Conservation (phyloP, 2,329 filamentous ascomycete genomes). For the Penicillium sp. region DNA sequence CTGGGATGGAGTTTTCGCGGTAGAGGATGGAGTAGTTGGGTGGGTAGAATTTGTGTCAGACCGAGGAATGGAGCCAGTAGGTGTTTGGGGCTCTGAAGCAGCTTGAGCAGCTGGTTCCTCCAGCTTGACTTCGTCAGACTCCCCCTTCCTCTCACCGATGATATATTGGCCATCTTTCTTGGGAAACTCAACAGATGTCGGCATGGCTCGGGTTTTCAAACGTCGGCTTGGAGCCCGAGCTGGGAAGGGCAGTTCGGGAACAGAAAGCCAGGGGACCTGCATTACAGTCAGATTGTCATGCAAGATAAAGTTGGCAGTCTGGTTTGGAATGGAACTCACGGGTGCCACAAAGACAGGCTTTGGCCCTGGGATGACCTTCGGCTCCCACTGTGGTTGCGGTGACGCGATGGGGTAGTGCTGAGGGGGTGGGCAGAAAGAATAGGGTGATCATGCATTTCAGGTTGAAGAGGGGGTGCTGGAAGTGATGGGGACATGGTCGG, state of each 20-base stretch:
- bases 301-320: neutral
- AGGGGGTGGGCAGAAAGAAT: conserved; percentile 20
- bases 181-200: conserved; percentile 48
- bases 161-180: conserved; percentile 36
- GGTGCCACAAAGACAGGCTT: conserved; percentile 46
- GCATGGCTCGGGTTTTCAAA: conserved; percentile 37
- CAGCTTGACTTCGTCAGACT: conserved; percentile 17
- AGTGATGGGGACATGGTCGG: conserved; percentile 35
- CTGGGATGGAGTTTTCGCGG: conserved; percentile 32
- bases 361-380: conserved; percentile 21
- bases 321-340: conserved; percentile 30
- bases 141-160: conserved; percentile 16
- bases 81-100: conserved; percentile 50
- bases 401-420: conserved; percentile 35
- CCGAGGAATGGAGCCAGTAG: conserved; percentile 54
- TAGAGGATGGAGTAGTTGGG: conserved; percentile 53
- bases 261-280: conserved; percentile 58
- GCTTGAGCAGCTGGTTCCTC: conserved; percentile 18
- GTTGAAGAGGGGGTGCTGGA: conserved; percentile 23
- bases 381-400: conserved; percentile 24
- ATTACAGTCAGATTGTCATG: conserved; percentile 10
- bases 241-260: conserved; percentile 52
- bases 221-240: conserved; percentile 46
- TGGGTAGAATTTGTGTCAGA: conserved; percentile 54
- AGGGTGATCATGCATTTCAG: conserved; percentile 28